phyloP scores from a whole-genome alignment of 805 yeast genomes.

The Barnettozyma pratensis region DNA sequence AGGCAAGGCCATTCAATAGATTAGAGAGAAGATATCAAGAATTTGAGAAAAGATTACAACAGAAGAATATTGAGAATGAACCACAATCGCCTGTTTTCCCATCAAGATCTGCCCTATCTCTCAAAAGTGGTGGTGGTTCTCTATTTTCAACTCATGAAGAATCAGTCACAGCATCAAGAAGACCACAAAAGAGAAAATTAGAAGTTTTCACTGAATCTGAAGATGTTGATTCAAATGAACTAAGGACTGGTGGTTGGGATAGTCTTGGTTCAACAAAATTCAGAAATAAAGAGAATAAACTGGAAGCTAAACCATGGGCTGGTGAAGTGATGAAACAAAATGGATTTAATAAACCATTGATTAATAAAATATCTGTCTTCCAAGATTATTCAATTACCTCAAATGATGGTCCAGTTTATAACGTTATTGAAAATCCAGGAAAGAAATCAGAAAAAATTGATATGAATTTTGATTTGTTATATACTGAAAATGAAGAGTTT shows the following conservation, averaged over 20 bases:
- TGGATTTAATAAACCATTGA: conserved; percentile 9
- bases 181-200: conserved; percentile 14
- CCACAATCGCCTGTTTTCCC: conserved; percentile 33
- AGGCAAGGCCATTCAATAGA: conserved; percentile 62
- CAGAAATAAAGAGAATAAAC: conserved; percentile 59
- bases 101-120: conserved; percentile 30
- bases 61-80: conserved; percentile 21
- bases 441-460: conserved; percentile 56
- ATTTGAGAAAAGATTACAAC: conserved; percentile 37
- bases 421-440: conserved; percentile 49
- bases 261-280: conserved; percentile 43
- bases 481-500: conserved; percentile 43
- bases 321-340: conserved; percentile 55
- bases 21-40: conserved; percentile 37
- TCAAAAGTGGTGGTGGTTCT: conserved; percentile 36
- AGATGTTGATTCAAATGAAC: conserved; percentile 8
- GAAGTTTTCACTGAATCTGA: conserved; percentile 18
- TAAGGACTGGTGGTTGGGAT: conserved; percentile 35
- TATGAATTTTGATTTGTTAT: conserved; percentile 54
- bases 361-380: conserved; percentile 32
- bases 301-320: conserved; percentile 52
- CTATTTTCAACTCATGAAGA: conserved; percentile 13
- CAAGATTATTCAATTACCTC: conserved; percentile 30
- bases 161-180: background rate
- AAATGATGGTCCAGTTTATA: conserved; percentile 35